Base-by-base conservation (phyloP, 768 basidiomycete species). In the Russula sp. region DNA sequence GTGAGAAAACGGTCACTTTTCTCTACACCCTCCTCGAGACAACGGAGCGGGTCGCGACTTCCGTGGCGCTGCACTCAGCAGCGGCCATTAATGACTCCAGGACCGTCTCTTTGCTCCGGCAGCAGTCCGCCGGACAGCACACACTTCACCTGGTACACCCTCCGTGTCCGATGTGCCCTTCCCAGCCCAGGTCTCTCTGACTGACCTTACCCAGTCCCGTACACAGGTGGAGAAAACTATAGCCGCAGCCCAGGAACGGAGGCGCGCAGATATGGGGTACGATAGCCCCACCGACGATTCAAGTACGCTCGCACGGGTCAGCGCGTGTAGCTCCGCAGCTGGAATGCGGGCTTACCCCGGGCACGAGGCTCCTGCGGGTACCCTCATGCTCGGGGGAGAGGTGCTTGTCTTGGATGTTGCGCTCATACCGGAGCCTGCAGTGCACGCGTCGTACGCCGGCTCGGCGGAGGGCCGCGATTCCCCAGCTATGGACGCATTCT, bases 391-490 rank as follows among this genome's bases (percentile, higher is more conserved):
- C 22, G 57, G 57, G 13, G 66, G 66, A 0, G 27, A 59, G 39
- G 45, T 66, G 1, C 63, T 66, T 35, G 63, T 66, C 11, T 44
- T 66, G 48, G 66, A 66, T 20, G 66, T 66, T 6, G 54, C 49
- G n/a, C 54, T 66, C 57, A 68, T 85, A 31, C 73, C 72, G 22
- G 79, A 85, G 27, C 78, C 80, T 0, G 80, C 76, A 45, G 82
- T 89, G 67, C 91, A 89, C 71, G 88, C 86, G 2, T 85, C 88
- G 8, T 90, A 88, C 71, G 90, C 88, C 1, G 78, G 77, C 7
- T 57, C 70, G 0, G 69, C 69, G 10, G 68, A 74, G 9, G 72
- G 72, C 4, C 75, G 80, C 2, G 79, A 80, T 6, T 83, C 85
- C 2, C 73, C 76, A 35, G 81, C 83, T 0, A 71, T 91, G 59